phyloP scores from a whole-genome alignment of 169 alveolate species.

The Theileria parva region DNA sequence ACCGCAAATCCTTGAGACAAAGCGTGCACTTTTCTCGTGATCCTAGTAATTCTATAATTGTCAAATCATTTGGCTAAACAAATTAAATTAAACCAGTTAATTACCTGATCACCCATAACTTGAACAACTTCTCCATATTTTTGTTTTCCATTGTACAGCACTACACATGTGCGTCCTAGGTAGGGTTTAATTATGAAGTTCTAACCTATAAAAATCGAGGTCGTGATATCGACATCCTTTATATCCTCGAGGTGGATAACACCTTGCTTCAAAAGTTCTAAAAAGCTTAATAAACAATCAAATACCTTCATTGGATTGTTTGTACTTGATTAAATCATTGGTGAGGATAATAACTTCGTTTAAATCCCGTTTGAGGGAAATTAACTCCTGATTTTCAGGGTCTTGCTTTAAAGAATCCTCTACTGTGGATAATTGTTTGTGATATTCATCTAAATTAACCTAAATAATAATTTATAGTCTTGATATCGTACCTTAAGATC shows the following conservation, averaged over 20 bases:
- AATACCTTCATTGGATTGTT: constrained; percentile 41
- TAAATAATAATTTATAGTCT: not conserved
- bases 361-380: constrained; percentile 33
- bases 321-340: constrained; percentile 54
- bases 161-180: constrained; percentile 58
- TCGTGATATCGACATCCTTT: constrained; percentile 4
- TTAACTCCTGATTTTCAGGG: constrained; percentile 60
- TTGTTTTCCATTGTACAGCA: constrained; percentile 59
- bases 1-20: constrained; percentile 51
- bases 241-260: constrained; percentile 27
- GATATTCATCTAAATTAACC: constrained; percentile 60
- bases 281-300: not conserved
- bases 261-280: constrained; percentile 20
- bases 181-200: not conserved
- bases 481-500: constrained; percentile 28
- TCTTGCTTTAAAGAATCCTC: constrained; percentile 54
- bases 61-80: constrained; percentile 50
- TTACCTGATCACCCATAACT: constrained; percentile 44
- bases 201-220: constrained; percentile 20
- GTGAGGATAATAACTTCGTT: constrained; percentile 61
- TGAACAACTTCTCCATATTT: constrained; percentile 51
- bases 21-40: constrained; percentile 53
- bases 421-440: constrained; percentile 37
- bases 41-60: constrained; percentile 47
- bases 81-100: not conserved